These are phyloP conservation scores for Pythium apleroticum DNA, from an alignment of 352 stramenopile species.

Conservation along the genomic window DNA sequence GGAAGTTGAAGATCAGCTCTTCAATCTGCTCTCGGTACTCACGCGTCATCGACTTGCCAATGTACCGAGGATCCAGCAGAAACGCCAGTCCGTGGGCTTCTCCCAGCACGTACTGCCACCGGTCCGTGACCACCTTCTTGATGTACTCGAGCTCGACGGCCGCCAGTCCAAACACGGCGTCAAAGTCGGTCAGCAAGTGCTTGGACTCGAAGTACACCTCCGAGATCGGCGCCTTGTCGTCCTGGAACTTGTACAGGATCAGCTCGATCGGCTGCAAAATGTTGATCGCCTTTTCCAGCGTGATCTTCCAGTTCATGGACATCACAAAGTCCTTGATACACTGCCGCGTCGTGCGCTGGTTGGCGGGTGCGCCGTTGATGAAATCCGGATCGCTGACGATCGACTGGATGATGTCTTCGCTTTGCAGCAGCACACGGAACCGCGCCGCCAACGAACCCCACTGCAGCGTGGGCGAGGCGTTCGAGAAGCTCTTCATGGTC, in stretches of 20 bases:
- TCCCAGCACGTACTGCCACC: constrained; percentile 73
- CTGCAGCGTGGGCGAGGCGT: constrained; percentile 54
- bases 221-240: constrained; percentile 74
- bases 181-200: constrained; percentile 75
- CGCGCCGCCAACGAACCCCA: constrained; percentile 67
- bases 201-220: constrained; percentile 86
- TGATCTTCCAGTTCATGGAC: constrained; percentile 76
- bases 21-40: constrained; percentile 85
- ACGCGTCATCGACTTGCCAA: constrained; percentile 81
- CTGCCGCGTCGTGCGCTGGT: constrained; percentile 55
- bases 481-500: constrained; percentile 78
- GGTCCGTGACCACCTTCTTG: constrained; percentile 77
- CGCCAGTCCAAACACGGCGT: constrained; percentile 67
- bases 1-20: constrained; percentile 80
- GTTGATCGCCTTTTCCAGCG: constrained; percentile 76
- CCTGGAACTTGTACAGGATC: constrained; percentile 84
- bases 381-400: constrained; percentile 76
- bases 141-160: constrained; percentile 77
- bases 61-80: constrained; percentile 74
- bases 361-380: constrained; percentile 36
- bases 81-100: constrained; percentile 76
- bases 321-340: constrained; percentile 75
- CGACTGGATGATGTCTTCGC: constrained; percentile 70
- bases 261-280: constrained; percentile 79
- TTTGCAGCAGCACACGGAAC: constrained; percentile 66